A percentile compares a stretch with the other conserved stretches of the same genome.
These are phyloP conservation scores for Neonectria hederae DNA, from an alignment of 2,329 filamentous ascomycete species.

Conservation along the genomic window DNA sequence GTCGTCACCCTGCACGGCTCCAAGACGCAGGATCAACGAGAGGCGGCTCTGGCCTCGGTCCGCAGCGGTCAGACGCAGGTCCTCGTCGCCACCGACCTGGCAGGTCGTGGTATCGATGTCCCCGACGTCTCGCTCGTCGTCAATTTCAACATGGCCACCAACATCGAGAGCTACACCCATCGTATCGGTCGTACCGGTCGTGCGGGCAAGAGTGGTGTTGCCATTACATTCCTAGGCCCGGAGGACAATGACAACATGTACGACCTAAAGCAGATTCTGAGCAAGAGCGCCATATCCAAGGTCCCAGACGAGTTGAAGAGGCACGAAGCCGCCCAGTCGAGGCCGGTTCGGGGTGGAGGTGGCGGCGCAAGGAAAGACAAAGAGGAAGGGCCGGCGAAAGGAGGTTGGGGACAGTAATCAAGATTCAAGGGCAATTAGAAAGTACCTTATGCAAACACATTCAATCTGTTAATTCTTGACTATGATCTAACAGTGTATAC, in stretches of 20 bases:
- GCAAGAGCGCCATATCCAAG: constrained; percentile 86
- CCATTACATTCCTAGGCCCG: constrained; percentile 92
- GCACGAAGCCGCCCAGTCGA: constrained; percentile 92
- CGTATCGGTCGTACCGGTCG: constrained; percentile 96
- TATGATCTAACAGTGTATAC: constrained; percentile 9
- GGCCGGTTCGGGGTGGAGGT: constrained; percentile 59
- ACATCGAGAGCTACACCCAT: constrained; percentile 95
- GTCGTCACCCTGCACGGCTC: constrained; percentile 91
- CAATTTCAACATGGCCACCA: constrained; percentile 98
- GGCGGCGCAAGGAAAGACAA: constrained; percentile 45
- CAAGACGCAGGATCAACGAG: constrained; percentile 98
- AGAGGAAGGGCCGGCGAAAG: constrained; percentile 38
- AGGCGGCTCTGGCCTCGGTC: constrained; percentile 87
- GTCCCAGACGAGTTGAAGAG: constrained; percentile 91
- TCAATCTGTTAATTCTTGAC: constrained; percentile 3
- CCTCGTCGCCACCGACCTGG: constrained; percentile 93
- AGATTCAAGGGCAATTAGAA: constrained; percentile 1
- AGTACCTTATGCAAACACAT: constrained; percentile 11
- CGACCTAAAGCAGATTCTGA: constrained; percentile 94
- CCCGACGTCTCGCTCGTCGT: constrained; percentile 92
- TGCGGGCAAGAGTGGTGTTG: constrained; percentile 95
- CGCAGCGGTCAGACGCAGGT: constrained; percentile 84
- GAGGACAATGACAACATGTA: constrained; percentile 93
- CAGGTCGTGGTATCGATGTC: constrained; percentile 97
- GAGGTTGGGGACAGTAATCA: constrained; percentile 34